A percentile compares a stretch with the other conserved stretches of the same genome.
These are phyloP conservation scores for Castanea mollissima DNA, from an alignment of 306 rosid species.

Conservation along the genomic window DNA sequence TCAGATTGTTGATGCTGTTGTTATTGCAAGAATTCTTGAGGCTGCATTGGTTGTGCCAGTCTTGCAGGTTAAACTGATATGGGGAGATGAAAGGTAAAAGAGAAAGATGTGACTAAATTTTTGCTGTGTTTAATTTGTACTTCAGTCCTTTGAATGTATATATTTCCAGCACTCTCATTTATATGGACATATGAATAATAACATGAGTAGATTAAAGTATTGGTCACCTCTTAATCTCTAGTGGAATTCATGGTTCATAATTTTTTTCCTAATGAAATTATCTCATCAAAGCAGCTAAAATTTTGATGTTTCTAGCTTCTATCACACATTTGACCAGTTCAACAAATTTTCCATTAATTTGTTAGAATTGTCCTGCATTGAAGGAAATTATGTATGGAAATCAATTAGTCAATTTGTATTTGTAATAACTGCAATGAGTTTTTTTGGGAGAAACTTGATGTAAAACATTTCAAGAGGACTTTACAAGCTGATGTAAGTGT, in stretches of 20 bases:
- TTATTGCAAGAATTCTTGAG: constrained; percentile 52
- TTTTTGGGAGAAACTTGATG: constrained; percentile 47
- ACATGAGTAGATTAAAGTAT: no score
- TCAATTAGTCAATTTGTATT: not conserved
- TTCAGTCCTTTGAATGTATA: not conserved
- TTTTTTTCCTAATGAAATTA: no score
- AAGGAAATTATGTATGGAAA: not conserved
- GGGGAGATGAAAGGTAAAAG: constrained; percentile 59
- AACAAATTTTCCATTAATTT: not conserved
- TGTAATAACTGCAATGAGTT: constrained; percentile 37
- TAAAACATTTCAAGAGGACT: constrained; percentile 42
- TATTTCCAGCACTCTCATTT: not conserved
- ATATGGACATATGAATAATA: not conserved
- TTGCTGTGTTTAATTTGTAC: not conserved
- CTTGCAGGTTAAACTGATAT: constrained; percentile 52
- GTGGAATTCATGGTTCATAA: no score
- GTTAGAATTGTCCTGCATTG: not conserved
- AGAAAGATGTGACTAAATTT: not conserved
- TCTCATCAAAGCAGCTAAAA: no score
- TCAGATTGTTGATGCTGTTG: constrained; percentile 59
- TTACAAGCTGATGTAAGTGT: constrained; percentile 53
- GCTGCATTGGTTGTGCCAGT: constrained; percentile 51
- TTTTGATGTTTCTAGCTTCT: no score
- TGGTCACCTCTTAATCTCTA: no score
- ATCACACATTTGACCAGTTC: no score